A percentile compares a stretch with the other conserved stretches of the same genome.
phyloP scores from a whole-genome alignment of 1,139 yeast genomes.

The Pneumocystis wakefieldiae region DNA sequence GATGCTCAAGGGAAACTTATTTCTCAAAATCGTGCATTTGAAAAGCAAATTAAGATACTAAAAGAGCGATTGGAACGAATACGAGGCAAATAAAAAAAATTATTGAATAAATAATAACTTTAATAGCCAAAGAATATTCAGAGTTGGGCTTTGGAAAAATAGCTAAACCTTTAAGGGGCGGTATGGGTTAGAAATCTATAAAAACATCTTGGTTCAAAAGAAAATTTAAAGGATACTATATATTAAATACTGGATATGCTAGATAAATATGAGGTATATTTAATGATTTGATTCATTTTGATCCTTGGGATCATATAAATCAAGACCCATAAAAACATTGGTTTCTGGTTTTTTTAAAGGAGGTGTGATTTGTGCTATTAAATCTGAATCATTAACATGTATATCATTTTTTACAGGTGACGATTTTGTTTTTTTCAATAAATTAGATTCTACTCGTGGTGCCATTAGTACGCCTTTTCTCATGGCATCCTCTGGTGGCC shows the following conservation, averaged over 20 bases:
- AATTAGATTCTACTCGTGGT: background rate
- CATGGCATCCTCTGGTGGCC: slow-evolving; percentile 2
- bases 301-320: background rate
- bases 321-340: background rate
- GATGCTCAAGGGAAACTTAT: slow-evolving; percentile 38
- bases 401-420: background rate
- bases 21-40: slow-evolving; percentile 41
- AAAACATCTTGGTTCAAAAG: too few relatives aligned
- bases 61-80: slow-evolving; percentile 28
- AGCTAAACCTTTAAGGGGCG: slow-evolving; percentile 55
- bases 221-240: too few relatives aligned
- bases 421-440: background rate
- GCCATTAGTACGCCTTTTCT: slow-evolving; percentile 1
- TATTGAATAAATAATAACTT: background rate
- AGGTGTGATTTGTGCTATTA: background rate
- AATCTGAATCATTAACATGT: background rate
- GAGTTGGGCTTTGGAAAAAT: slow-evolving; percentile 26
- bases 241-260: background rate
- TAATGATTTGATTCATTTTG: background rate
- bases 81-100: slow-evolving; percentile 6
- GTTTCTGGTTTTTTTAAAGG: background rate
- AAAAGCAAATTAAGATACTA: slow-evolving; percentile 33
- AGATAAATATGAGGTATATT: background rate
- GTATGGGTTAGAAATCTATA: slow-evolving; percentile 19
- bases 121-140: background rate